A percentile compares a stretch with the other conserved stretches of the same genome.
phyloP scores from a whole-genome alignment of 2,329 filamentous ascomycete species.

The Aspergillus sp. region DNA sequence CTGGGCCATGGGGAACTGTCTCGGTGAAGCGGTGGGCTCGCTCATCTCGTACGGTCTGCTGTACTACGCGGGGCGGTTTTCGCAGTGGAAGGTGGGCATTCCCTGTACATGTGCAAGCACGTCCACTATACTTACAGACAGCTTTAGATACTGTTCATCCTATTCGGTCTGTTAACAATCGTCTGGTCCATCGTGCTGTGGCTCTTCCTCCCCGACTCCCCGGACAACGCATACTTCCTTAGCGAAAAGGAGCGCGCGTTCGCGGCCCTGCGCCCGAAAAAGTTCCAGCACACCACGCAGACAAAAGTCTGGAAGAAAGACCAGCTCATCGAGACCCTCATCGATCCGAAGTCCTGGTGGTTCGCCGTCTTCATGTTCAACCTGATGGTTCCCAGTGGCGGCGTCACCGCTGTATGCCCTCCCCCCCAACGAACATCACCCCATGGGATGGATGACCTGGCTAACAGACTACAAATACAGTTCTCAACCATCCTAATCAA shows the following conservation, averaged over 20 bases:
- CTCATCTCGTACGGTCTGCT: conserved; percentile 9
- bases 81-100: background rate
- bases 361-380: conserved; percentile 27
- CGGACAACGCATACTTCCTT: conserved; percentile 10
- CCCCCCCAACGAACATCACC: background rate
- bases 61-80: background rate
- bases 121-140: background rate
- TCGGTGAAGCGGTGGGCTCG: conserved; percentile 13
- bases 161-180: conserved; percentile 15
- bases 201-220: conserved; percentile 12
- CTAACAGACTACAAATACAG: background rate
- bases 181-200: conserved; percentile 7
- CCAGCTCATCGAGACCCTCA: conserved; percentile 33
- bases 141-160: conserved; percentile 7
- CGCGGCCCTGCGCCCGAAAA: conserved; percentile 6
- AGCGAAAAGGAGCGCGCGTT: conserved; percentile 8
- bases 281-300: conserved; percentile 4
- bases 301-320: conserved; percentile 9
- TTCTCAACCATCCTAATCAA: background rate
- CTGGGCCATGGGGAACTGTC: conserved; percentile 15
- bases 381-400: conserved; percentile 29
- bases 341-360: conserved; percentile 33
- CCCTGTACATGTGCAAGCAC: too few species aligned
- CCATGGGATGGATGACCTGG: too few species aligned
- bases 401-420: conserved; percentile 17